Conservation (phyloP, 176 grass and related monocot genomes). For the Secale cereale region DNA sequence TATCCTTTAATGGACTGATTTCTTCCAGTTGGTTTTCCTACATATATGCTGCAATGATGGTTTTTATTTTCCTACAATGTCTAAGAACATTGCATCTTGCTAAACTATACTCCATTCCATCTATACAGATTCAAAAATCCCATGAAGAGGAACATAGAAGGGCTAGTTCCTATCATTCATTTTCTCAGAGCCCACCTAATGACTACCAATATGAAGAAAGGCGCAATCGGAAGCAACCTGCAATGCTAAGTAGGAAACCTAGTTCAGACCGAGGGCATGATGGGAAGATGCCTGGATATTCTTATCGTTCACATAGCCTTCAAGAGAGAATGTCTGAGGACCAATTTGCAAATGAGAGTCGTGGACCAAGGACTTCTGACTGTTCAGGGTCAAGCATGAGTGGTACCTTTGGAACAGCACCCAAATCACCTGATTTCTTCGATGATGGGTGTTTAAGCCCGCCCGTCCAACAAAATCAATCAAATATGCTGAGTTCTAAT, state of each 20-base stretch:
- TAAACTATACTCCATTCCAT: not conserved
- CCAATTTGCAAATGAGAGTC: constrained; percentile 51
- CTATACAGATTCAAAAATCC: constrained; percentile 53
- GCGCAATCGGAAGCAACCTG: constrained; percentile 49
- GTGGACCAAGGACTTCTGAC: constrained; percentile 46
- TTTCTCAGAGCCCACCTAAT: constrained; percentile 89
- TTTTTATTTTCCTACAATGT: not conserved
- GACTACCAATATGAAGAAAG: constrained; percentile 88
- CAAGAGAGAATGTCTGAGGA: constrained; percentile 57
- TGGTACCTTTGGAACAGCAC: constrained; percentile 33
- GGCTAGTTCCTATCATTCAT: constrained; percentile 84
- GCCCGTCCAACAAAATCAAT: constrained; percentile 27
- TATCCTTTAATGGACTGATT: not conserved
- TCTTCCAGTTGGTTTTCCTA: not conserved
- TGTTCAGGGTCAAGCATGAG: constrained; percentile 52
- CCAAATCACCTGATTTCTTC: constrained; percentile 56
- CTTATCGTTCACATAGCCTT: constrained; percentile 50
- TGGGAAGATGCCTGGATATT: constrained; percentile 64
- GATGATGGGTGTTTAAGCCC: constrained; percentile 41
- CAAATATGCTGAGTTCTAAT: constrained; percentile 9
- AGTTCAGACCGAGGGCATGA: constrained; percentile 72
- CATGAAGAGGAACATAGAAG: constrained; percentile 82
- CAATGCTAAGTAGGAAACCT: constrained; percentile 71
- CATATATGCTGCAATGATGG: not conserved
- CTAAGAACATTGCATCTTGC: not conserved